These are phyloP conservation scores for Tothia fuscella DNA, from an alignment of 2,329 filamentous ascomycete genomes.

Conservation along the genomic window DNA sequence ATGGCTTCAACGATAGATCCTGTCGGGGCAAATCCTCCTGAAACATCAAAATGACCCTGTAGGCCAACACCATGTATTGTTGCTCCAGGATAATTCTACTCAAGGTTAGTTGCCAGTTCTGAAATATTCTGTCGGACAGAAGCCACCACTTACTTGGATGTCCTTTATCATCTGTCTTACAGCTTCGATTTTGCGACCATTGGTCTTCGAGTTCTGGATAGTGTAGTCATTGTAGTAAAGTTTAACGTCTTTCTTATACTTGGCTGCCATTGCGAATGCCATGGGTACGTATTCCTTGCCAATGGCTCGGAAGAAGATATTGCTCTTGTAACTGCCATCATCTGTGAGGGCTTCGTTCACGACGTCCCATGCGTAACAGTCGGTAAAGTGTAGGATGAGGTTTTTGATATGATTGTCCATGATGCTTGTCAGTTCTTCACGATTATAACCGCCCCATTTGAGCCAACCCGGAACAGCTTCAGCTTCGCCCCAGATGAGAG, in stretches of 20 bases:
- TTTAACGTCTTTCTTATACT: constrained; percentile 28
- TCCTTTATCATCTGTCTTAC: constrained; percentile 24
- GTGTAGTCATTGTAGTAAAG: constrained; percentile 36
- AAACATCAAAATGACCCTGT: constrained; percentile 42
- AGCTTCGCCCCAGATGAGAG: constrained; percentile 7
- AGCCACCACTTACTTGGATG: not conserved
- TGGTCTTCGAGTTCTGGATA: constrained; percentile 28
- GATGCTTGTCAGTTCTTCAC: not conserved
- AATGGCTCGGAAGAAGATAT: constrained; percentile 31
- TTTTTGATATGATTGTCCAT: constrained; percentile 23
- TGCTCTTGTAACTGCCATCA: constrained; percentile 32
- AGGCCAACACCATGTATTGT: constrained; percentile 35
- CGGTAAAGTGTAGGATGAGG: constrained; percentile 24
- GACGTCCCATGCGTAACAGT: constrained; percentile 29
- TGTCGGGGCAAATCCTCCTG: constrained; percentile 23
- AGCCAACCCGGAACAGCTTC: constrained; percentile 8
- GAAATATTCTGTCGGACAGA: not conserved
- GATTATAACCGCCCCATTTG: not conserved
- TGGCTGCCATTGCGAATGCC: constrained; percentile 30
- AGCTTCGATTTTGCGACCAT: constrained; percentile 25
- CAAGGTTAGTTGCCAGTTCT: not conserved
- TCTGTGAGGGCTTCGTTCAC: constrained; percentile 34
- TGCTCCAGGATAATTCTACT: constrained; percentile 8
- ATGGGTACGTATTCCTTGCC: constrained; percentile 35
- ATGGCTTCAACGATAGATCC: constrained; percentile 36